Evolutionary conservation across 2,329 filamentous ascomycete genomes (phyloP).

Genomic region (Penicillium crustosum): DNA sequence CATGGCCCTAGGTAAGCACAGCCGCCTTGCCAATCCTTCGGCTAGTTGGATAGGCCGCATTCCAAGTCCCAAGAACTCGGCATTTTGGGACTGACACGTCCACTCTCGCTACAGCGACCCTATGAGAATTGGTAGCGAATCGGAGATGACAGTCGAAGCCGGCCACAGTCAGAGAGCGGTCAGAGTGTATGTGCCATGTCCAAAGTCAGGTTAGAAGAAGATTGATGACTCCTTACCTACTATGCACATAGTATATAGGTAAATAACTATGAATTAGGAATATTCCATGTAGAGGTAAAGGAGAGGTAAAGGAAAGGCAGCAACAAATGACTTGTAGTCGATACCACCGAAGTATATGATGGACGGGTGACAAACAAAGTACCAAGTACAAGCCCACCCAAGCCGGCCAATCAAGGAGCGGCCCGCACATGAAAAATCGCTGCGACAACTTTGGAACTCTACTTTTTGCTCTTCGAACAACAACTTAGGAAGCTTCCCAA

Average conservation of each 20-base stretch:
- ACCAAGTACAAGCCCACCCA: neutral
- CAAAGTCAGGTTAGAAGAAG: neutral
- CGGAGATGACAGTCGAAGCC: neutral
- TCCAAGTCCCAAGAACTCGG: conserved; percentile 23
- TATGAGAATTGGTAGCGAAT: neutral
- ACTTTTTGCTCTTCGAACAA: neutral
- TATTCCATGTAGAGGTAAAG: neutral
- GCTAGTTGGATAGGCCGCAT: conserved; percentile 5
- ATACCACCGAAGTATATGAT: neutral
- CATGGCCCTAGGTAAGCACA: conserved; percentile 10
- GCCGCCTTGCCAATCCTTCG: conserved; percentile 16
- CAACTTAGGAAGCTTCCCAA: neutral
- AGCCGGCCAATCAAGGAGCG: conserved; percentile 20
- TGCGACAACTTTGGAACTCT: conserved; percentile 1
- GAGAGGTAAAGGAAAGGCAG: neutral
- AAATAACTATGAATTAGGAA: no score
- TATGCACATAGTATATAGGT: neutral
- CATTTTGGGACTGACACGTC: conserved; percentile 10
- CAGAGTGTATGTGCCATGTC: neutral
- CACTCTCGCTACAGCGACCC: neutral
- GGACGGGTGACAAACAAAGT: neutral
- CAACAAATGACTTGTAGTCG: neutral
- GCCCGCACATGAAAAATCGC: conserved; percentile 22
- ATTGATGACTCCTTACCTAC: neutral
- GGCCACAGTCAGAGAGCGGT: neutral